Evolutionary conservation across 768 basidiomycete genomes (phyloP), one percentile per base, ranked within the genome.

Genomic region (Suillus subalutaceus): DNA sequence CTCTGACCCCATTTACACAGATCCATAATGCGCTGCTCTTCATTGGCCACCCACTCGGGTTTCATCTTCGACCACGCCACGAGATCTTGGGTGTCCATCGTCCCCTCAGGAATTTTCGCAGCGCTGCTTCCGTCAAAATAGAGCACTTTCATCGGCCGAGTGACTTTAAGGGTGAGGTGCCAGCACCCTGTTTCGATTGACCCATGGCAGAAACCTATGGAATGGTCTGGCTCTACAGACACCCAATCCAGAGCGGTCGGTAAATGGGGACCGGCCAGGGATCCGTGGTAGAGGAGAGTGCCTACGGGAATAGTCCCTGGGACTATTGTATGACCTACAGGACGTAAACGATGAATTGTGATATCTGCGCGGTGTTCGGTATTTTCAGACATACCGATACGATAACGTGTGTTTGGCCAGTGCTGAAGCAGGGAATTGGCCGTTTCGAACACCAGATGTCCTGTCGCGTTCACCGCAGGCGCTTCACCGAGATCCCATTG

Each of bases 381-480:
- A n/a, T 38, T 40, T 35, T 38, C n/a, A 30, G 15, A 58, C 57
- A 7, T 26, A 73, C 79, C 79, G 68, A 77, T 79, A n/a, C 76
- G 75, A 62, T 75, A 75, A 13, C 77, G 72, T 1, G 77, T 78
- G 62, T 81, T 81, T 5, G 79, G 74, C 79, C 79, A 81, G 30
- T 76, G 74, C 55, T 82, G 81, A 13, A 82, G 72, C 6, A 80
- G 67, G 2, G 77, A 73, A 55, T 69, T 68, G 12, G 79, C 70
- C 2, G 75, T 73, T 46, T 78, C 75, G 62, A 81, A 82, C 16
- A 81, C 69, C 38, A 80, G 69, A 62, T 79, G 71, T 30, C 71
- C 66, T 4, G 80, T 79, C n/a, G 70, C 68, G 59, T 79, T 74
- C 35, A 70, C 69, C 57, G 68, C 65, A 2, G 76, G 76, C 3